phyloP scores from a whole-genome alignment of 2,329 filamentous ascomycete species.

The Phialophora verrucosa region DNA sequence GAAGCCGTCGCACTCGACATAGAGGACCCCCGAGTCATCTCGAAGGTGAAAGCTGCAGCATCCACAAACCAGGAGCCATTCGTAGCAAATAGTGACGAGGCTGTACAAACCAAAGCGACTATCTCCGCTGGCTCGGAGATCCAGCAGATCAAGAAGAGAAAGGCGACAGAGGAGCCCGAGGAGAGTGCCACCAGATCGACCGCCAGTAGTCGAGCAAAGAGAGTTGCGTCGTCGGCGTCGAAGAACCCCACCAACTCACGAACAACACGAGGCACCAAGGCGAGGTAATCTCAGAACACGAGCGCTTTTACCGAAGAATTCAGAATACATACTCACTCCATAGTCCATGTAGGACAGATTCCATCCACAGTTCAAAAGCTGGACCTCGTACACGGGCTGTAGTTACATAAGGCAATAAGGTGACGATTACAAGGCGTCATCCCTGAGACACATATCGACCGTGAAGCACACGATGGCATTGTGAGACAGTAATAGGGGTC shows the following conservation, averaged over 20 bases:
- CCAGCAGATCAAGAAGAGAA: constrained; percentile 31
- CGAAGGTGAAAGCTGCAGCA: neutral
- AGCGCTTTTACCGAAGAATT: neutral
- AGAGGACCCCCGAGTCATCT: constrained; percentile 1
- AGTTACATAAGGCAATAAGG: neutral
- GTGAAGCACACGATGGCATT: constrained; percentile 1
- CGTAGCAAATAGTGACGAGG: neutral
- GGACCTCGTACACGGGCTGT: neutral
- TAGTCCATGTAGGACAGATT: neutral
- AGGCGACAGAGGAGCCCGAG: constrained; percentile 27
- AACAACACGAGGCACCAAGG: constrained; percentile 20
- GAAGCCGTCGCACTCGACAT: constrained; percentile 11
- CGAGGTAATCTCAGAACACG: constrained; percentile 1
- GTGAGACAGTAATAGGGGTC: constrained; percentile 13
- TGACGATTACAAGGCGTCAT: constrained; percentile 1
- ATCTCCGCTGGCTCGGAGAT: neutral
- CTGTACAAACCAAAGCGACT: constrained; percentile 1
- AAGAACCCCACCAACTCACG: constrained; percentile 5
- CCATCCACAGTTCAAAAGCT: neutral
- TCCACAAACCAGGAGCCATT: neutral
- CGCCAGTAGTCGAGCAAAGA: constrained; percentile 33
- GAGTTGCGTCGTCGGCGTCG: constrained; percentile 27
- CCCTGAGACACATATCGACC: neutral
- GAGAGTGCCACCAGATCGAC: constrained; percentile 26
- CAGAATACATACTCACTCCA: neutral